These are phyloP conservation scores for Diutina ranongensis DNA, from an alignment of 1,139 yeast species.

Conservation along the genomic window DNA sequence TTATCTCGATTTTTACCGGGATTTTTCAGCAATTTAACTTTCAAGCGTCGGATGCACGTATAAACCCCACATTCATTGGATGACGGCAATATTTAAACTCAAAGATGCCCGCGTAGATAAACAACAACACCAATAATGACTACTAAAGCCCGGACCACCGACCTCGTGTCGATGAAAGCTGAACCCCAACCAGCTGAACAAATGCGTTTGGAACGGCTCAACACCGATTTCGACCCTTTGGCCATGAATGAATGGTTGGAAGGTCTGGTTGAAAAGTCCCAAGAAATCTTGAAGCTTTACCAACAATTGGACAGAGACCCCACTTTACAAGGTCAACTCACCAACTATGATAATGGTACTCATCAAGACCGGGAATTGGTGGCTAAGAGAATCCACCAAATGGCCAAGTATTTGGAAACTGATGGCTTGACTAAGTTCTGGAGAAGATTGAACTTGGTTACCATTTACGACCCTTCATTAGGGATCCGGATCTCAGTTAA, in stretches of 20 bases:
- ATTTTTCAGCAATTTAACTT: too few species aligned
- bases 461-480: constrained; percentile 49
- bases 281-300: constrained; percentile 32
- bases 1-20: too few species aligned
- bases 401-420: constrained; percentile 36
- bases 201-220: constrained; percentile 36
- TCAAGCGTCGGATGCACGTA: neutral
- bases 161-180: constrained; percentile 5
- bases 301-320: constrained; percentile 45
- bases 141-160: neutral
- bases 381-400: constrained; percentile 26
- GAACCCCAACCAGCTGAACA: constrained; percentile 15
- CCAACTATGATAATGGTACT: constrained; percentile 43
- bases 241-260: constrained; percentile 33
- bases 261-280: constrained; percentile 35
- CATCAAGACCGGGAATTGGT: constrained; percentile 40
- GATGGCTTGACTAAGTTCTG: constrained; percentile 35
- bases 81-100: too few species aligned
- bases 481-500: constrained; percentile 48
- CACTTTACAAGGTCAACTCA: constrained; percentile 31
- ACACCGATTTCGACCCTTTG: constrained; percentile 31
- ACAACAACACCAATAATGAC: neutral
- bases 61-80: constrained; percentile 8
- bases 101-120: too few species aligned
- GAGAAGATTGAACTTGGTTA: constrained; percentile 30